Conservation (phyloP, 257 asterid species). For the Solanum bulbocastanum region DNA sequence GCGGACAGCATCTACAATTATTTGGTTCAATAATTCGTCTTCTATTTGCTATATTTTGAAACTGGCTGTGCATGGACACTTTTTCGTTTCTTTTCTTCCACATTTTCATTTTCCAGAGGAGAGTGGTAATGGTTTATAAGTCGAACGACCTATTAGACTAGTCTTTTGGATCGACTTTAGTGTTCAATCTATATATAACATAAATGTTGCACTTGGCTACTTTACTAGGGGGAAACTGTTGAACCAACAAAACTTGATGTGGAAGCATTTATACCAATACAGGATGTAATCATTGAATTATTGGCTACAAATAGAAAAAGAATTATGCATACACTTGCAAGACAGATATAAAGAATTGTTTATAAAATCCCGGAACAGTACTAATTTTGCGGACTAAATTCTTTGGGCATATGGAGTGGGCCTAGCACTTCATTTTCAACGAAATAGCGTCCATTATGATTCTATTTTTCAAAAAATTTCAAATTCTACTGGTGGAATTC, state of each 20-base stretch:
- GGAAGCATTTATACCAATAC: background rate
- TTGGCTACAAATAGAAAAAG: background rate
- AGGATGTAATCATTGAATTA: background rate
- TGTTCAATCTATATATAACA: background rate
- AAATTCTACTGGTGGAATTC: background rate
- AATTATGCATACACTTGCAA: background rate
- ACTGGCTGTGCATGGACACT: background rate
- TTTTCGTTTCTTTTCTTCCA: no score
- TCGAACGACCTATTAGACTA: background rate
- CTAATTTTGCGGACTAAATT: background rate
- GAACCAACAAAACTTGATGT: background rate
- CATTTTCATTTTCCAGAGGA: background rate
- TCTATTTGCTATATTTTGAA: background rate
- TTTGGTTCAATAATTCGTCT: background rate
- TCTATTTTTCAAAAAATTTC: background rate
- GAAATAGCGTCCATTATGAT: background rate
- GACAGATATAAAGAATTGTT: background rate
- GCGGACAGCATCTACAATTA: background rate
- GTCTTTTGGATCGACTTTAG: background rate
- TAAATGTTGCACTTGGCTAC: background rate
- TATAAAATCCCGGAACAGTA: background rate
- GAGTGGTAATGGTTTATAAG: background rate
- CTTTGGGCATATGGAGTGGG: background rate
- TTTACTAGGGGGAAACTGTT: background rate
- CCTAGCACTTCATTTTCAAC: background rate